Base-by-base conservation (phyloP, 805 yeast genomes). In the Lachancea sp. region DNA sequence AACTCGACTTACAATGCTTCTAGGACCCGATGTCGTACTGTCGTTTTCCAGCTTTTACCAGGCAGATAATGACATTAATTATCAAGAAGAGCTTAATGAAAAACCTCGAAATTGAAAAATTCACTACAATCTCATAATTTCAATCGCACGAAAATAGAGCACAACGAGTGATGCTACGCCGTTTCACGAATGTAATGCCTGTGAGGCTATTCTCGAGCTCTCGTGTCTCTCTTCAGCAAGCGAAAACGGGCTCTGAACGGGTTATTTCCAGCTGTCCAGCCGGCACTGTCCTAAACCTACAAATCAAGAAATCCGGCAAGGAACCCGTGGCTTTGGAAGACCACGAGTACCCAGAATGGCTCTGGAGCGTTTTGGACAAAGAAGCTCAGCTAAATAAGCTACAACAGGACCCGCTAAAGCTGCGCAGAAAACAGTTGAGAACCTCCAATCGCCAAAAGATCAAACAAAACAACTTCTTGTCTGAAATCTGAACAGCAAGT, bases 321-420 rank as follows among this genome's bases (percentile, higher is more conserved):
- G 96, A 89, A 55, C 88, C 95, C 8, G 80, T 87, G 4, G 98
- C 98, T 1, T 65, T 84, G 44, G 87, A 83, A 49, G 98, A 93
- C 62, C 71, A 71, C 32, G 95, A 90, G 57, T 91, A 91, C 60
- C 99, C 99, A 4, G 85, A 75, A 37, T 91, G 99, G 99, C 73
- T 91, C 43, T 93, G 98, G 98, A 78, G 75, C 4, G 71, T 86
- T 39, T 74, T 89, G 27, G 95, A 90, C 63, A 70, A 75, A 42
- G 75, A 76, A 32, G 76, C 76, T n/a, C 81, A 78, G 57, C 70
- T 73, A 46, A 75, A 70, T 22, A 70, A 75, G 52, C 70, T 83
- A 32, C 80, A 76, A 41, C 71, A 70, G 19, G 78, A 78, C 46
- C 86, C 87, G 34, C 72, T 81, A 41, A 75, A 75, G 68, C 73